Conservation (phyloP, 164 flowering plant genomes). For the Piper longum region DNA sequence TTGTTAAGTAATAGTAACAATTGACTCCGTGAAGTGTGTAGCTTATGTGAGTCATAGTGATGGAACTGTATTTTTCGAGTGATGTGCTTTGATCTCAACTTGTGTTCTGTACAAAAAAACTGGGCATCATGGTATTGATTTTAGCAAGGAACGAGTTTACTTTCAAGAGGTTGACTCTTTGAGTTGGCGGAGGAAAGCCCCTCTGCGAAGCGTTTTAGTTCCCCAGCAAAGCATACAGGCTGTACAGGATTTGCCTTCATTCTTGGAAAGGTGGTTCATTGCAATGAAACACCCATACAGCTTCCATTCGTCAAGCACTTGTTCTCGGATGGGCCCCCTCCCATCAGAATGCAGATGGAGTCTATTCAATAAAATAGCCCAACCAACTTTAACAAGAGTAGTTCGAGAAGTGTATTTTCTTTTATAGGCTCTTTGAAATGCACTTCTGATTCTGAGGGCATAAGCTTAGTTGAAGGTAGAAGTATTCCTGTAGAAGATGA, state of each 20-base stretch:
- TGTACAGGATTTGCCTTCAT: slow-evolving; percentile 43
- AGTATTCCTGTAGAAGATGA: slow-evolving; percentile 10
- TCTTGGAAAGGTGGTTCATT: slow-evolving; percentile 54
- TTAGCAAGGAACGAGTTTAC: slow-evolving; percentile 58
- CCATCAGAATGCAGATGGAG: slow-evolving; percentile 19
- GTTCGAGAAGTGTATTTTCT: slow-evolving; percentile 25
- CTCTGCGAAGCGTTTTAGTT: slow-evolving; percentile 53
- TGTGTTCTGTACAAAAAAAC: slow-evolving; percentile 32
- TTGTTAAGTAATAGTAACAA: background rate
- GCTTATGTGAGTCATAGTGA: background rate
- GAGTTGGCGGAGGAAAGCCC: slow-evolving; percentile 90
- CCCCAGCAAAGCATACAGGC: slow-evolving; percentile 23
- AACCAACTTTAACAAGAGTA: slow-evolving; percentile 15
- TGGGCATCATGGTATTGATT: slow-evolving; percentile 27
- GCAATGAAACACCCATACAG: slow-evolving; percentile 30
- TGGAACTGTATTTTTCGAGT: background rate
- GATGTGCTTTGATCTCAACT: background rate
- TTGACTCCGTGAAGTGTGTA: background rate
- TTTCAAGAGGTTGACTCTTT: slow-evolving; percentile 81
- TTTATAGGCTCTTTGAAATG: slow-evolving; percentile 4
- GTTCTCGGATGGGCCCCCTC: slow-evolving; percentile 54
- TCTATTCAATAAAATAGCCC: slow-evolving; percentile 14
- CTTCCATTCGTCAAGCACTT: slow-evolving; percentile 33
- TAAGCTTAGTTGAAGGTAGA: slow-evolving; percentile 2
- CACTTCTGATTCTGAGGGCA: slow-evolving; percentile 6